Evolutionary conservation across 345 rosid species (phyloP).

Genomic region (Eucalyptus fibrosa): DNA sequence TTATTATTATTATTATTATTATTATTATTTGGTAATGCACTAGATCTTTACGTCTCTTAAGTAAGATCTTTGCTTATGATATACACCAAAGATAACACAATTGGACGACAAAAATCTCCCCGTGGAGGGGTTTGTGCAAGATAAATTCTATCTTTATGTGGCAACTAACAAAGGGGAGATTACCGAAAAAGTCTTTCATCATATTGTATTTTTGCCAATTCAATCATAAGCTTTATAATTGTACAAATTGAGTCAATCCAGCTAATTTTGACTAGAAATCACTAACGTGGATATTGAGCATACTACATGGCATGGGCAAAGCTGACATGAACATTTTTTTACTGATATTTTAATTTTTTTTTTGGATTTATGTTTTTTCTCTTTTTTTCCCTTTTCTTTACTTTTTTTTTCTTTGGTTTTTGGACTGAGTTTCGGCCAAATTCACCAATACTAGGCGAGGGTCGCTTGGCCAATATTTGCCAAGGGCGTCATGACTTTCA

Average conservation of each 20-base stretch:
- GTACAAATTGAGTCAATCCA: too few relatives aligned
- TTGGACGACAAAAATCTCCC: neutral
- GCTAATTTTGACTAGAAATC: rapidly evolving
- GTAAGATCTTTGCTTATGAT: neutral
- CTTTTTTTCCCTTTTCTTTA: too few relatives aligned
- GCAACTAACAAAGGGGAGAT: neutral
- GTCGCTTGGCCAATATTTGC: rapidly evolving
- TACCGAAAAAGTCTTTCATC: rapidly evolving
- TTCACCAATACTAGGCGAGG: too few relatives aligned
- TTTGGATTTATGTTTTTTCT: too few relatives aligned
- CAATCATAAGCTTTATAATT: too few relatives aligned
- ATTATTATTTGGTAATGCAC: too few relatives aligned
- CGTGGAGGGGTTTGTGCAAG: neutral
- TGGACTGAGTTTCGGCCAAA: rapidly evolving
- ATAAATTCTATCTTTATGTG: neutral
- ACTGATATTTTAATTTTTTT: too few relatives aligned
- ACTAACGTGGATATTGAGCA: rapidly evolving
- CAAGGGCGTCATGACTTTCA: too few relatives aligned
- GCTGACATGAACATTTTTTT: too few relatives aligned
- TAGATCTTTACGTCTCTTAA: neutral
- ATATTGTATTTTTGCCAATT: too few relatives aligned
- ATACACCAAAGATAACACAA: neutral
- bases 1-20: too few relatives aligned
- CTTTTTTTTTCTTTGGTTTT: too few relatives aligned
- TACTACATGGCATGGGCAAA: neutral